Evolutionary conservation across 768 basidiomycete species (phyloP), one percentile per base, ranked within the genome.

Genomic region (Phylloporus arenicola): DNA sequence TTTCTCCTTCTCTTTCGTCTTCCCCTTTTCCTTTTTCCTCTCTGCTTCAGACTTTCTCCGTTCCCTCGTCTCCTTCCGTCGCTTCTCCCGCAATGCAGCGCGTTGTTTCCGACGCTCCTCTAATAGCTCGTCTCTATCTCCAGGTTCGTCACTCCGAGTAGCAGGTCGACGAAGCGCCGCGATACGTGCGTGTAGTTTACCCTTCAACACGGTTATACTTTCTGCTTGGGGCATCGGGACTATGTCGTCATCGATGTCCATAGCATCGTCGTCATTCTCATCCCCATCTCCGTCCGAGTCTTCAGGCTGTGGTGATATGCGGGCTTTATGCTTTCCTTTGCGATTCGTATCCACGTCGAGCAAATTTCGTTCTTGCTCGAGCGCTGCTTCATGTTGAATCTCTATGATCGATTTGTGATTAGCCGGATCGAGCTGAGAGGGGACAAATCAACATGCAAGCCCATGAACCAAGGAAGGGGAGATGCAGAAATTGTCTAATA

Each of bases 41-140:
- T 86, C 88, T 52, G 81, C 74, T 63, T 87, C 84, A 14, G 73
- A 75, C 57, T 74, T 70, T 52, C 83, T 88, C 70, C 89, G 87
- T 69, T 93, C 92, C 63, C 78, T 86, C 8, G 88, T 89, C 72
- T 89, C 87, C 61, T 86, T 88, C 62, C 93, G 71, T 57, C 95
- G 72, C 50, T 83, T 79, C 68, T 97, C 94, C 19, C 93, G 77
- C 76, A 96, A 75, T 30, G 84, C 81, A 0, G 86, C 93, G 5
- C 92, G 74, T 60, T 89, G 83, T 57, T 70, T 68, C 53, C 92
- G 72, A 47, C 88, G 75, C 67, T 92, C 88, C 61, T 92, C 88
- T 45, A 97, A 65, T 41, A 97, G 65, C 53, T 83, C 90, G 62
- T 97, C 93, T 62, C 79, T 83, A 61, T 84, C 84, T 6, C 75